Base-by-base conservation (phyloP, 2,329 filamentous ascomycete species). In the Phialophora chinensis region DNA sequence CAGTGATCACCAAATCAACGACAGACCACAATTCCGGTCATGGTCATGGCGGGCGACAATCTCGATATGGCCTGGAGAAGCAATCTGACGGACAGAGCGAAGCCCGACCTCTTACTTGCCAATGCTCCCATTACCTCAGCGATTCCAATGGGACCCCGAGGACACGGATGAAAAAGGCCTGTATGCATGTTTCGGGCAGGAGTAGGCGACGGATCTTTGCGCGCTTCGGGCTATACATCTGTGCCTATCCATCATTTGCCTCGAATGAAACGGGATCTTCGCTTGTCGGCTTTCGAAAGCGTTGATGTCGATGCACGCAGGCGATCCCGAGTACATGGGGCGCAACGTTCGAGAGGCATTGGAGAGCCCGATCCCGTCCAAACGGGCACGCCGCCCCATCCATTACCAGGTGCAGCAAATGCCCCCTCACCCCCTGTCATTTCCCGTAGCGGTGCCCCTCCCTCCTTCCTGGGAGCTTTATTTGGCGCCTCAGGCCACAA, bases 101-200 rank as follows among this genome's bases (percentile, higher is more conserved):
- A 61, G 44, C 31, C 59, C 59, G 59, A 53, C 20, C 10, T 60
- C 57, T n/a, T n/a, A 31, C 27, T 27, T 47, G 27, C 31, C 25
- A 12, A n/a, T 53, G 20, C 11, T 38, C 17, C 27, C 44, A 52
- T 27, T 23, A 27, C 56, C 56, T 59, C 23, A 23, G 31, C 17
- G 47, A 10, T n/a, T 31, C 27, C 57, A 60, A 60, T 35, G 27
- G 38, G 5, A 44, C 38, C 5, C 17, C 17, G 38, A 44, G 5
- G 12, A n/a, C 38, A n/a, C 7, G 59, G 52, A 10, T 23, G 20
- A 4, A 52, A 25, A 25, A 31, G 59, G 47, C 44, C 44, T 42
- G 23, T 52, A 11, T 61, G 47, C n/a, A 35, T 33, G 59, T 27
- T 61, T 53, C 38, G 25, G 59, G 59, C 35, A 61, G 49, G 59